phyloP scores from a whole-genome alignment of 495 filamentous ascomycete genomes.

The Xylaria nigripes region DNA sequence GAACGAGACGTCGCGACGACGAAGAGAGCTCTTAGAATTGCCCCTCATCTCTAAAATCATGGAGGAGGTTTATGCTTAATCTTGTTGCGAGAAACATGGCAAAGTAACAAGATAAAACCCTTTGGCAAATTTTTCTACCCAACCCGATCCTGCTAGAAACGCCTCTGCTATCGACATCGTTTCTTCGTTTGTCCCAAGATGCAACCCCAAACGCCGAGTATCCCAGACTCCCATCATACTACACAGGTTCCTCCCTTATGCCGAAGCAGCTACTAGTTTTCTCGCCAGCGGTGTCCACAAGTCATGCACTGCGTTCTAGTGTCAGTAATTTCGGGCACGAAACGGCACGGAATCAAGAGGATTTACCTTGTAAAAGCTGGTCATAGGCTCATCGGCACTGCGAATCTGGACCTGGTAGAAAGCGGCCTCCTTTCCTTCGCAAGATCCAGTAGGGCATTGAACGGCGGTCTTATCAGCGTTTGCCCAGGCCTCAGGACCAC shows the following conservation, averaged over 20 bases:
- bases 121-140: constrained; percentile 10
- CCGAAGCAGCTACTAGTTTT: constrained; percentile 33
- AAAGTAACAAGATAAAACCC: constrained; percentile 10
- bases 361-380: constrained; percentile 80
- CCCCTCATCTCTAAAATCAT: background rate
- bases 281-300: constrained; percentile 50
- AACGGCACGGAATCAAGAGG: background rate
- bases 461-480: constrained; percentile 74
- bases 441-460: constrained; percentile 69
- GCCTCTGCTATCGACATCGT: constrained; percentile 14
- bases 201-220: constrained; percentile 16
- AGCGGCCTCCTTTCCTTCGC: constrained; percentile 71
- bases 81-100: background rate
- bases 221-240: constrained; percentile 1
- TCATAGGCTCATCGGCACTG: constrained; percentile 98
- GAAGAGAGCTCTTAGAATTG: background rate
- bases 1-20: background rate
- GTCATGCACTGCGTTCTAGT: constrained; percentile 45
- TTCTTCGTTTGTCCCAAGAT: constrained; percentile 5
- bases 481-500: constrained; percentile 76
- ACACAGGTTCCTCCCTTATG: background rate
- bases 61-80: background rate
- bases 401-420: constrained; percentile 97
- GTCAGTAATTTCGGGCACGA: constrained; percentile 12
- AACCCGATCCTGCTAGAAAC: constrained; percentile 2